phyloP scores from a whole-genome alignment of 495 filamentous ascomycete species.

The Cladorrhinum samala region DNA sequence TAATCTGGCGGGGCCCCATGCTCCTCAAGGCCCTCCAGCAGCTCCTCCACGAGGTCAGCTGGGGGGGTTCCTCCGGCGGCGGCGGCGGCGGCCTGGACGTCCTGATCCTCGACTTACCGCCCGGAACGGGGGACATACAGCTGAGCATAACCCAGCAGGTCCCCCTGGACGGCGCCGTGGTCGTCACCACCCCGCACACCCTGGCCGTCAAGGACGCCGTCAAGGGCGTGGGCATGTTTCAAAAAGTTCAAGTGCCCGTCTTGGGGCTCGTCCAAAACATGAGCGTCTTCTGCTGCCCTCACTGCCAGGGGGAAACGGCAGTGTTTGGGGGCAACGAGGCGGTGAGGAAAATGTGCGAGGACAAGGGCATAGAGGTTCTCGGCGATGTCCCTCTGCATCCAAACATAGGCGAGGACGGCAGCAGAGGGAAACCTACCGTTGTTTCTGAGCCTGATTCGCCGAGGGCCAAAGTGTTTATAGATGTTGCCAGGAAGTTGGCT shows the following conservation, averaged over 20 bases:
- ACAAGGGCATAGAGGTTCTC: conserved; percentile 66
- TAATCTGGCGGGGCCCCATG: conserved; percentile 97
- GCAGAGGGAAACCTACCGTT: conserved; percentile 83
- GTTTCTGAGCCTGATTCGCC: conserved; percentile 73
- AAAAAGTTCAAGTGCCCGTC: conserved; percentile 65
- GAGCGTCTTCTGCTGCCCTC: conserved; percentile 76
- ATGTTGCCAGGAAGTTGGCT: conserved; percentile 58
- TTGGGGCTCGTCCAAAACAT: conserved; percentile 97
- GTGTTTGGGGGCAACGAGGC: conserved; percentile 64
- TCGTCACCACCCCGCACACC: conserved; percentile 90
- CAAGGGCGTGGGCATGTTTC: conserved; percentile 87
- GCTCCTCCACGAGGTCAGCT: conserved; percentile 87
- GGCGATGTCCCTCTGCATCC: conserved; percentile 89
- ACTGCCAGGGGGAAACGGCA: conserved; percentile 64
- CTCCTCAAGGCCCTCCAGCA: conserved; percentile 96
- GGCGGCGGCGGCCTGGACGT: conserved; percentile 71
- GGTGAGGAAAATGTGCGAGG: conserved; percentile 37
- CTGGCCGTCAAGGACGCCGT: conserved; percentile 84
- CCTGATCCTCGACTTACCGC: conserved; percentile 84
- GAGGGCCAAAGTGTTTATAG: conserved; percentile 63
- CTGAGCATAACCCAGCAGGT: conserved; percentile 90
- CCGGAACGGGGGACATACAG: conserved; percentile 91
- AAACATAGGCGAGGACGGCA: conserved; percentile 81
- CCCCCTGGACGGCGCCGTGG: conserved; percentile 71
- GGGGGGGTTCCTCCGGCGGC: no score